Conservation (phyloP, 2,329 filamentous ascomycete species). For the Alternaria arbusti region DNA sequence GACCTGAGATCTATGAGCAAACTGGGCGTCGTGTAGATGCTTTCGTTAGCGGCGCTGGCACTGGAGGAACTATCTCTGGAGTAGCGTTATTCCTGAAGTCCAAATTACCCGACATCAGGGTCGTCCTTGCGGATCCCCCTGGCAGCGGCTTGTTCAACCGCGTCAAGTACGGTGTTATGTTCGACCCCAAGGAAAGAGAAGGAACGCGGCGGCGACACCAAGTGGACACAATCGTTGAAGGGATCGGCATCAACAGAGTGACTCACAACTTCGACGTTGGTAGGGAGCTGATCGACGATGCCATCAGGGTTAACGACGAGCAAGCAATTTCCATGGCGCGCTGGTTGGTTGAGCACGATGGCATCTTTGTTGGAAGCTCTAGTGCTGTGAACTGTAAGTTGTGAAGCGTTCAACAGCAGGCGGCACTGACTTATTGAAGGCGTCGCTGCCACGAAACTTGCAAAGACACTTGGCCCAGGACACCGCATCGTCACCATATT, state of each 20-base stretch:
- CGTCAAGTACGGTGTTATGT: constrained; percentile 94
- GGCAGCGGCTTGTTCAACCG: constrained; percentile 93
- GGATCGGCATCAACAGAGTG: constrained; percentile 93
- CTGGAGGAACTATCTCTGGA: constrained; percentile 90
- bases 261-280: constrained; percentile 92
- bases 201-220: constrained; percentile 88
- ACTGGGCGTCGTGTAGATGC: constrained; percentile 77
- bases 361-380: constrained; percentile 91
- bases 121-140: constrained; percentile 92
- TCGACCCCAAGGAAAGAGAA: constrained; percentile 84
- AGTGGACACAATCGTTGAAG: constrained; percentile 95
- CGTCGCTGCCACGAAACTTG: constrained; percentile 74
- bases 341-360: constrained; percentile 94
- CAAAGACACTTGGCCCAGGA: constrained; percentile 67
- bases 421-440: constrained; percentile 35
- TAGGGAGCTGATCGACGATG: constrained; percentile 85
- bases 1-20: constrained; percentile 87
- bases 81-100: constrained; percentile 85
- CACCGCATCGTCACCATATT: constrained; percentile 78
- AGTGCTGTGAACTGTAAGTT: constrained; percentile 89
- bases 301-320: constrained; percentile 83
- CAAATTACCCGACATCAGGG: constrained; percentile 64
- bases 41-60: constrained; percentile 92
- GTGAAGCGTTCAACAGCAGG: neutral
- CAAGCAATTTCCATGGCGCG: constrained; percentile 94